Evolutionary conservation across 257 asterid genomes (phyloP), one percentile per base, ranked within the genome.

Genomic region (Lycium ferocissimum): DNA sequence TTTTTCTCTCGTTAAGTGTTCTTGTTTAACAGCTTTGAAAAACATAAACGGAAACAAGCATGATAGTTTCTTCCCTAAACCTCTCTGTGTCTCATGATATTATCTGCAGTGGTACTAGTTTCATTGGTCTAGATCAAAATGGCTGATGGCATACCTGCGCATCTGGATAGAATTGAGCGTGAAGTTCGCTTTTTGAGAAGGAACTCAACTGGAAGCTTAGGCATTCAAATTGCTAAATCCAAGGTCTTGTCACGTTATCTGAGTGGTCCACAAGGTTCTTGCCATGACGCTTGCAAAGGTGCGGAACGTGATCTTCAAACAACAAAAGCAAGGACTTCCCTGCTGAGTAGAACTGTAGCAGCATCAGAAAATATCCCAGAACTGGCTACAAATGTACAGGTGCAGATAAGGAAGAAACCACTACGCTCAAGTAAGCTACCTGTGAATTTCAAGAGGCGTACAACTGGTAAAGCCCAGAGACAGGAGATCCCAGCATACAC

Each of bases 181-280:
- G 84, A 83, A 73, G 38, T 43, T 53, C 2, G 54, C 49, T 35
- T 20, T n/a, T 66, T 54, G 69, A 86, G 92, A 53, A 87, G 92
- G 69, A 66, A 85, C 80, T 90, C 91, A 14, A 90, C 89, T 0
- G 89, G 90, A 40, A 85, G 78, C 81, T 80, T 57, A 4, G 69
- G 14, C 69, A 47, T 76, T 75, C 84, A 63, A 84, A 82, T 79
- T 56, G 78, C 14, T 57, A 62, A 85, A 73, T 86, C 56, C 75
- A 85, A 14, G 66, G 87, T 90, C 12, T 35, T 78, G 43, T 91
- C 93, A 7, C 87, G 86, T 59, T 85, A 89, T 45, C 92, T 89
- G 72, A 81, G 88, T 12, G 54, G 20, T 33, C 85, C 85, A 83
- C 33, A 51, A 43, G 79, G 80, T 54, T 83, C 85, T 11, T 83